Evolutionary conservation across 192 early-diverging fungal genomes (phyloP), one percentile per base, ranked within the genome.

Genomic region (Podila epigama): DNA sequence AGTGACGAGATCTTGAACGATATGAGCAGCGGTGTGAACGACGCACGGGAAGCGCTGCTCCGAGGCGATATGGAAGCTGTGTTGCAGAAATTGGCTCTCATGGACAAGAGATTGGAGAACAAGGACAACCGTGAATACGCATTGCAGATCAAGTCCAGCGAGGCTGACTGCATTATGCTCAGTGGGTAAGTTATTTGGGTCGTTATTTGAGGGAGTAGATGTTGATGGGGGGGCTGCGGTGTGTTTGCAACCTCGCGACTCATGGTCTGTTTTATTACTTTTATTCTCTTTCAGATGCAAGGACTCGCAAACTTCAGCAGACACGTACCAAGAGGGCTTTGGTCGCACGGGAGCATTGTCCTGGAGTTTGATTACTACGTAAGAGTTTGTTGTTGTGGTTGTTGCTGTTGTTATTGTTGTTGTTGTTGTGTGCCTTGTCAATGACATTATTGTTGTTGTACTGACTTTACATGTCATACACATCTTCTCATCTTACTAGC

Each of bases 291-390:
- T 41, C 67, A 86, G 85, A 29, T 94, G 93, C 63, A 92, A 91
- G 66, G 93, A 94, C 66, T 84, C 85, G 66, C 92, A 94, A 71
- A 94, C 93, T 11, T 92, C 91, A 31, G 93, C 92, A 6, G 93
- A 94, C 71, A 84, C 92, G 28, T 83, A 87, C 56, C 82, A 89
- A 25, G 82, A 83, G 13, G 88, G 83, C 25, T 63, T 63, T 44
- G 64, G 71, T 5, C 84, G 85, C 67, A 92, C 90, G 0, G 92
- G 91, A 15, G 92, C 91, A 33, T 91, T 92, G 91, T 88, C 89
- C 37, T 85, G 91, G 51, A 89, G 92, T 0, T 89, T 95, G 12
- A 87, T 87, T 37, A 82, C 79, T 25, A 85, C 79, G 83, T 82
- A 48, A 52, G 60, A 39, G 9, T 1, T 16, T 36, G 40, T 51